These are phyloP conservation scores for Amylostereum areolatum DNA, from an alignment of 1,284 basidiomycete genomes.

Conservation along the genomic window DNA sequence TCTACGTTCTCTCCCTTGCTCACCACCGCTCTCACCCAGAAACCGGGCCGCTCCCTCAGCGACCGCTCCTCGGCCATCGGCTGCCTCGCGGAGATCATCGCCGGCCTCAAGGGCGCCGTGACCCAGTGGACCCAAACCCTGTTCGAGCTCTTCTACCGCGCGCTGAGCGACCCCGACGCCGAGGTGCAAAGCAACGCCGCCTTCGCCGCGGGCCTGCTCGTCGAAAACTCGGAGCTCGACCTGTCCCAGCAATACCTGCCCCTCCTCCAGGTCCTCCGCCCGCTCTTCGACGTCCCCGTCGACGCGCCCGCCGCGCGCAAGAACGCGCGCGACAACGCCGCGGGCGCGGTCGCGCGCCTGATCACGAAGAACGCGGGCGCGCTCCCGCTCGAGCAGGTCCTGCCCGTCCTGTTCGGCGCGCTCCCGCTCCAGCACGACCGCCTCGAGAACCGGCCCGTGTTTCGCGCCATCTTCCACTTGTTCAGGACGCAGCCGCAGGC, in stretches of 20 bases:
- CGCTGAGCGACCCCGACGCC: constrained; percentile 79
- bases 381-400: constrained; percentile 86
- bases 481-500: constrained; percentile 73
- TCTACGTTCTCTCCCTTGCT: neutral
- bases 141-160: constrained; percentile 78
- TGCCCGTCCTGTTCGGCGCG: constrained; percentile 79
- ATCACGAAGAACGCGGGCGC: constrained; percentile 79
- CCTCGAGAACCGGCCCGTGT: constrained; percentile 87
- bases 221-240: constrained; percentile 85
- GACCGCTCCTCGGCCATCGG: constrained; percentile 95
- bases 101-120: constrained; percentile 84
- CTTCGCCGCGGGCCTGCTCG: constrained; percentile 88
- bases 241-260: constrained; percentile 79
- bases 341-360: constrained; percentile 87
- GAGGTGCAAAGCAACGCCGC: constrained; percentile 97
- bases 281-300: constrained; percentile 71
- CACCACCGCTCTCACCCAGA: constrained; percentile 35
- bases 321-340: constrained; percentile 94
- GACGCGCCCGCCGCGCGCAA: constrained; percentile 58
- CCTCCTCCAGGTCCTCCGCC: constrained; percentile 77
- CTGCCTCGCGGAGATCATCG: constrained; percentile 92
- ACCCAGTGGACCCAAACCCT: constrained; percentile 86
- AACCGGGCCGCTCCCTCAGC: constrained; percentile 80
- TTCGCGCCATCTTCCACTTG: constrained; percentile 86
- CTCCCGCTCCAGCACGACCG: constrained; percentile 87